These are phyloP conservation scores for Candida golubevii DNA, from an alignment of 805 yeast species.

Conservation along the genomic window DNA sequence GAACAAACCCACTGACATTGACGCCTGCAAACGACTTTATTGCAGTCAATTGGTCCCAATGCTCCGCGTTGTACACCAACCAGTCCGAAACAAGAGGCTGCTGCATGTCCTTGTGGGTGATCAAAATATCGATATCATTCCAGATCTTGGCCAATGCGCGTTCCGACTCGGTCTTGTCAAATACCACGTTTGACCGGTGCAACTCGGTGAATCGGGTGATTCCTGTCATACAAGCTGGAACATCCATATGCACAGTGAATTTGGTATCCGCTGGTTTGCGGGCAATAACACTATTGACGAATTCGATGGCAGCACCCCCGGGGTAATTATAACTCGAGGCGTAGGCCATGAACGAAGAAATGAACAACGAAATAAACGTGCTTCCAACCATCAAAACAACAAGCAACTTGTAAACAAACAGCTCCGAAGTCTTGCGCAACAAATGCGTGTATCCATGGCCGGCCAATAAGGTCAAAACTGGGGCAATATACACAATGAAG, in stretches of 20 bases:
- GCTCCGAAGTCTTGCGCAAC: conserved; percentile 15
- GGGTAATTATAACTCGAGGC: conserved; percentile 80
- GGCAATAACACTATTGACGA: conserved; percentile 44
- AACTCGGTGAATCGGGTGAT: conserved; percentile 70
- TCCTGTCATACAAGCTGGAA: conserved; percentile 85
- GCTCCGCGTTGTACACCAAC: conserved; percentile 9
- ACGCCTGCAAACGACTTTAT: conserved; percentile 22
- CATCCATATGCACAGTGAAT: conserved; percentile 65
- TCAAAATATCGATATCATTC: conserved; percentile 28
- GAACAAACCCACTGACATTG: conserved; percentile 6
- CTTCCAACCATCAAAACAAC: conserved; percentile 17
- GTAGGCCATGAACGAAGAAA: conserved; percentile 51
- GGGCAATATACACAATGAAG: conserved; percentile 72
- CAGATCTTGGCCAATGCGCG: conserved; percentile 27
- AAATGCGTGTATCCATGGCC: conserved; percentile 52
- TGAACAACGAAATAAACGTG: conserved; percentile 25
- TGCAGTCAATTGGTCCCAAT: conserved; percentile 21
- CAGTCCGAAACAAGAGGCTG: conserved; percentile 6
- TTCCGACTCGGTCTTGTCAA: conserved; percentile 72
- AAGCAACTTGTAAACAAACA: conserved; percentile 26
- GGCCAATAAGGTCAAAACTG: conserved; percentile 60
- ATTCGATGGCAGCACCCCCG: conserved; percentile 71
- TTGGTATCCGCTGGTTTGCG: conserved; percentile 16
- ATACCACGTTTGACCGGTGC: conserved; percentile 34
- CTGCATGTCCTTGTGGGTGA: conserved; percentile 23